These are phyloP conservation scores for Penicillium frequentans DNA, from an alignment of 2,329 filamentous ascomycete genomes.

Conservation along the genomic window DNA sequence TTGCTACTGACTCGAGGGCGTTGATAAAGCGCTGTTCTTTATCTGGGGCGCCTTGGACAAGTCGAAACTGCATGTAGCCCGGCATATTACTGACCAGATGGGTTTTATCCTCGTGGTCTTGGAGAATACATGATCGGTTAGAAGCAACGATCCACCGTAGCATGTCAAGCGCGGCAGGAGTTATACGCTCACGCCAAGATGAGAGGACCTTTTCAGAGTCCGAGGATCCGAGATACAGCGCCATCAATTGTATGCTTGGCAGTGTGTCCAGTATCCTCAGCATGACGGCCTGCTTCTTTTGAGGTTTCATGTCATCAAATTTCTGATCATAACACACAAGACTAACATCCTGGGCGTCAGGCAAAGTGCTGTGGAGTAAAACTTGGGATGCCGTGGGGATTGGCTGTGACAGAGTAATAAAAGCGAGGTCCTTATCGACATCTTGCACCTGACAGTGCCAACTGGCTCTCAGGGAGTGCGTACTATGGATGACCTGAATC, in stretches of 20 bases:
- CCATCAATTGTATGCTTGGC: constrained; percentile 43
- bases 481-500: constrained; percentile 45
- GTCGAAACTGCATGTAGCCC: constrained; percentile 76
- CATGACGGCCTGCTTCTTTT: constrained; percentile 32
- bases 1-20: constrained; percentile 52
- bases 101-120: constrained; percentile 53
- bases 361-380: not conserved
- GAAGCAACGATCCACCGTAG: constrained; percentile 88
- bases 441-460: constrained; percentile 53
- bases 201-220: constrained; percentile 39
- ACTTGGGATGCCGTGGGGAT: not conserved
- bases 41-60: constrained; percentile 84
- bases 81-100: constrained; percentile 64
- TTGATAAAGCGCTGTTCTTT: constrained; percentile 75
- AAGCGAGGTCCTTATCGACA: constrained; percentile 33
- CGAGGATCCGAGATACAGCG: constrained; percentile 41
- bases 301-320: constrained; percentile 39
- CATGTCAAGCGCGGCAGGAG: constrained; percentile 65
- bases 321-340: constrained; percentile 34
- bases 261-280: constrained; percentile 40
- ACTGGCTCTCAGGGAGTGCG: not conserved
- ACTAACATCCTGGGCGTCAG: not conserved
- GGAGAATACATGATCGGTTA: constrained; percentile 81
- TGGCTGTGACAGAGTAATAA: not conserved
- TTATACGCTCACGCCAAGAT: constrained; percentile 61